Base-by-base conservation (phyloP, 116 monocot species). In the Dioscorea cayenensis region DNA sequence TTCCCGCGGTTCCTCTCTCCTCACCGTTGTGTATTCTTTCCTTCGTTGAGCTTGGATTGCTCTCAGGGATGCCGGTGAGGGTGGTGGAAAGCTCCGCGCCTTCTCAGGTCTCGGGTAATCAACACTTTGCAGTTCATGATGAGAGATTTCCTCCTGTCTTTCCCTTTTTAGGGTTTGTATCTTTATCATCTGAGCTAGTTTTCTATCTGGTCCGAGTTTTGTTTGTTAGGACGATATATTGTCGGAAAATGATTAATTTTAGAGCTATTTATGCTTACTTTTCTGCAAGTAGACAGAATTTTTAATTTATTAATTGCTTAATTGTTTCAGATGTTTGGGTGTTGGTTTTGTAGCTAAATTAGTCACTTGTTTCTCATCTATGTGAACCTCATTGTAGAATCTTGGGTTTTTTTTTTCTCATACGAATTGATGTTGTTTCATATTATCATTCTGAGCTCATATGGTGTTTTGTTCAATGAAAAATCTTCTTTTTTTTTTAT, bases 11-110 rank as follows among this genome's bases (percentile, higher is more conserved):
- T n/a, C n/a, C 0, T n/a, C 14, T 14, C 18, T 14, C 18, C 19
- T 55, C 55, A 55, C 4, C 17, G 2, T 51, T 51, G 14, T 55
- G 16, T 25, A 1, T 25, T 25, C 0, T 55, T 16, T n/a, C 55
- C 55, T 2, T 52, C 55, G 55, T 4, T 0, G 51, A 3, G 55
- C 4, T 18, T 18, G 55, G 6, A 18, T n/a, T 16, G 55, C 0
- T 55, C n/a, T 55, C 55, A 20, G 16, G n/a, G 37, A 38, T 67
- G 67, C 67, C 67, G 14, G 67, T 67, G 18, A 29, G 37, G 18
- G 38, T 67, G 67, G 48, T 67, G 20, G 67, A 67, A 21, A 67
- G 20, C 67, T 67, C 67, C 0, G 14, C 67, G 48, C 36, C 67
- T 43, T 67, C 67, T 12, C 36, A 67, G 7, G 38, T 67, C 66